These are phyloP conservation scores for Acidiella bohemica DNA, from an alignment of 495 filamentous ascomycete genomes.

Conservation along the genomic window DNA sequence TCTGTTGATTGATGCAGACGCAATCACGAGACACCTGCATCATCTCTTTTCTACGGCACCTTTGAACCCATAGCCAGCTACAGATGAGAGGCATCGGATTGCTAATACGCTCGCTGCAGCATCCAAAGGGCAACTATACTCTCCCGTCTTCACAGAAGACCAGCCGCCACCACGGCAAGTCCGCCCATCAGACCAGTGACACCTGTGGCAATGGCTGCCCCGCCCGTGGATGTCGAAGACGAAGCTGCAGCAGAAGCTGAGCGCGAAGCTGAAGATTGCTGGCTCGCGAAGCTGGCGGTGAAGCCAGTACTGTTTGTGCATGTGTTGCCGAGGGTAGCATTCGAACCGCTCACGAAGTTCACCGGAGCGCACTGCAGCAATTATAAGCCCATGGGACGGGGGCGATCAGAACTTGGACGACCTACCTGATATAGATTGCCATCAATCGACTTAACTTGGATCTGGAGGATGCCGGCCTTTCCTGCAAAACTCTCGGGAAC, in stretches of 20 bases:
- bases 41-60: no score
- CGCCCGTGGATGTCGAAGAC: no score
- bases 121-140: no score
- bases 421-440: conserved; percentile 14
- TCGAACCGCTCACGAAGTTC: conserved; percentile 9
- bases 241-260: background rate
- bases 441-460: conserved; percentile 7
- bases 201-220: no score
- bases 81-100: no score
- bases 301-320: conserved; percentile 13
- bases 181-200: no score
- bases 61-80: no score
- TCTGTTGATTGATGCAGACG: no score
- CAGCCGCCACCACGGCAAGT: no score
- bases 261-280: background rate
- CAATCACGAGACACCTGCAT: no score
- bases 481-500: conserved; percentile 7
- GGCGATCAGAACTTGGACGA: background rate
- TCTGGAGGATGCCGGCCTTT: conserved; percentile 10
- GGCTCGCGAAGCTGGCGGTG: conserved; percentile 1
- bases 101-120: no score
- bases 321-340: conserved; percentile 5
- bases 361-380: conserved; percentile 13
- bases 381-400: background rate
- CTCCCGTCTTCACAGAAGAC: no score